A percentile compares a stretch with the other conserved stretches of the same genome.
These are phyloP conservation scores for Pistacia atlantica DNA, from an alignment of 345 rosid species.

Conservation along the genomic window DNA sequence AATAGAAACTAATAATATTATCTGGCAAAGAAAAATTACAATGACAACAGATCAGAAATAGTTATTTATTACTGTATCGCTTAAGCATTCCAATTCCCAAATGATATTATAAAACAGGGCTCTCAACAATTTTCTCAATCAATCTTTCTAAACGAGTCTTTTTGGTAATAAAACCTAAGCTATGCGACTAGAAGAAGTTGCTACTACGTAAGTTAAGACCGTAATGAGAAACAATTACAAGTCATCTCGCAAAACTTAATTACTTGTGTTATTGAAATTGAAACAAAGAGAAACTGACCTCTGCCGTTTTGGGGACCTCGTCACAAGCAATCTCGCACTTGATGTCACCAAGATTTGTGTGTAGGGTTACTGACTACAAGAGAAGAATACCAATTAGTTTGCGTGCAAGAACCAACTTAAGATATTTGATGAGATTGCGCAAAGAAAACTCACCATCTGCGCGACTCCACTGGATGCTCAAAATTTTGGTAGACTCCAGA, in stretches of 20 bases:
- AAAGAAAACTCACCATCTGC: slow-evolving; percentile 34
- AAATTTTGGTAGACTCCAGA: not conserved
- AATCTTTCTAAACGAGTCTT: not conserved
- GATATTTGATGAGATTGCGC: slow-evolving; percentile 26
- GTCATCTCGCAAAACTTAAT: not conserved
- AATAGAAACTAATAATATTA: not conserved
- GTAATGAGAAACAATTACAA: not conserved
- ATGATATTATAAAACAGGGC: not conserved
- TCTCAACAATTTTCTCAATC: not conserved
- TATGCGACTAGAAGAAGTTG: not conserved
- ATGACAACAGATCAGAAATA: too few relatives aligned
- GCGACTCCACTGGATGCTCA: not conserved
- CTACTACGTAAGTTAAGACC: too few relatives aligned
- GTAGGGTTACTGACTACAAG: slow-evolving; percentile 92
- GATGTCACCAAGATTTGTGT: slow-evolving; percentile 95
- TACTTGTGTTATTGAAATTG: not conserved
- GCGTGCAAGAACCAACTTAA: not conserved
- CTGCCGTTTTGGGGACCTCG: slow-evolving; percentile 89
- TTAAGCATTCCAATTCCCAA: not conserved
- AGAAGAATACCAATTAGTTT: not conserved
- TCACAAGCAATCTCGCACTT: slow-evolving; percentile 97
- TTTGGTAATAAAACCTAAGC: not conserved
- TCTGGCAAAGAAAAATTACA: not conserved
- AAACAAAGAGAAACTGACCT: slow-evolving; percentile 43
- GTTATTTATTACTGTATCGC: too few relatives aligned